These are phyloP conservation scores for Alternaria viburni DNA, from an alignment of 2,329 filamentous ascomycete genomes.

Conservation along the genomic window DNA sequence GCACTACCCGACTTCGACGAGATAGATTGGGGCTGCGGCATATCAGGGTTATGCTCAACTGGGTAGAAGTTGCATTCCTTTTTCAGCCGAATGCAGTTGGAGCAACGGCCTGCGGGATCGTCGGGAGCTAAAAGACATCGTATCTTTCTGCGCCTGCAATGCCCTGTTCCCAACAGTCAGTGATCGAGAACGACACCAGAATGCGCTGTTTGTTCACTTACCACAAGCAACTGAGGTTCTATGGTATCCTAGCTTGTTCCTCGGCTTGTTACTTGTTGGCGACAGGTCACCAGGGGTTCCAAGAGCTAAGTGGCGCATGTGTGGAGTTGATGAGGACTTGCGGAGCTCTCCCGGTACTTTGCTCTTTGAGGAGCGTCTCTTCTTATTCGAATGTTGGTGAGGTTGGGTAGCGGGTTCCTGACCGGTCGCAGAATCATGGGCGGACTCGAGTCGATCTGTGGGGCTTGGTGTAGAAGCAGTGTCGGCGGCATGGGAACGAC, in stretches of 20 bases:
- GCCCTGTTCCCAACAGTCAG: conserved; percentile 62
- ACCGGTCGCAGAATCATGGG: conserved; percentile 22
- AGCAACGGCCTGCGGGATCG: conserved; percentile 77
- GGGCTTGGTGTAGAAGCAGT: conserved; percentile 29
- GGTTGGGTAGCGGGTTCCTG: conserved; percentile 24
- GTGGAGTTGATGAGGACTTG: conserved; percentile 56
- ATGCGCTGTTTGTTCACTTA: conserved; percentile 61
- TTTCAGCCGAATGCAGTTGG: conserved; percentile 91
- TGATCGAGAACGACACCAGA: neutral
- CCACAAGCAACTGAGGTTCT: conserved; percentile 93
- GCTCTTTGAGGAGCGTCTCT: conserved; percentile 48
- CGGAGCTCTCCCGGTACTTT: conserved; percentile 50
- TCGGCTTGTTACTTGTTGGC: conserved; percentile 67
- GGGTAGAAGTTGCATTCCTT: conserved; percentile 94
- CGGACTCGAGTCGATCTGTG: conserved; percentile 27
- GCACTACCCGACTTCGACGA: conserved; percentile 53
- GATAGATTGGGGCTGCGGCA: conserved; percentile 53
- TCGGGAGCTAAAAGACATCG: conserved; percentile 80
- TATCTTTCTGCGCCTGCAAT: conserved; percentile 93
- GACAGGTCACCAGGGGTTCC: conserved; percentile 51
- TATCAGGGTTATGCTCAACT: conserved; percentile 74
- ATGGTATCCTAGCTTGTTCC: conserved; percentile 95
- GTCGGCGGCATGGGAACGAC: conserved; percentile 29
- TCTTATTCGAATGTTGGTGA: conserved; percentile 42
- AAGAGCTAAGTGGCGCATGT: conserved; percentile 52